Base-by-base conservation (phyloP, 2,329 filamentous ascomycete genomes). In the Penicillium sp. region DNA sequence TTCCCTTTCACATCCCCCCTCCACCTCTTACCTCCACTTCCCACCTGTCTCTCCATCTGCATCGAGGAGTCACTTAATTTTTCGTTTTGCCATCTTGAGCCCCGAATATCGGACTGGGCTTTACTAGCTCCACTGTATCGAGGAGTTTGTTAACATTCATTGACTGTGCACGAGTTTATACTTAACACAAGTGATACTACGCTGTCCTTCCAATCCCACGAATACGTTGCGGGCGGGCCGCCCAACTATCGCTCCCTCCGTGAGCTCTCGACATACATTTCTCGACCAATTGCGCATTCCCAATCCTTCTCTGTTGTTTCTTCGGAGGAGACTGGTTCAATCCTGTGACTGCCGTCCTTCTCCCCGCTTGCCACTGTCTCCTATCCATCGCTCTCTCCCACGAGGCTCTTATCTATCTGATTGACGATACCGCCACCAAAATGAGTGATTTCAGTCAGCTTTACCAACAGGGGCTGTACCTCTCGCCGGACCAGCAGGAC, bases 401-500 rank as follows among this genome's bases (percentile, higher is more conserved):
- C 28, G 24, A 40, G 18, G 18, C 18, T 35, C 28, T 25, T 29
- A 26, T 39, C 32, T 9, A 27, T 37, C 18, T 45, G 40, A 40
- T 37, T 28, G 18, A 9, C 39, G 7, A 32, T 43, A 18, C 25
- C 49, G 39, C n/a, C 18, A 29, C 11, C 46, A 58, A 48, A 44
- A 73, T 71, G 68, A 60, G 66, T 40, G 65, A 71, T 52, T 68
- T 62, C 52, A 65, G 67, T 47, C 61, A 67, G 39, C 59, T 71
- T 33, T 72, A 69, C 49, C 66, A 72, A 58, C 73, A 76, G 49
- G 78, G 80, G 64, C 84, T 88, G 66, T 82, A 84, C 62, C 78
- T 90, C 57, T 88, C 85, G 51, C 83, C 83, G 53, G 81, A 86
- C 63, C 86, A 91, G 68, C 85, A 90, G 74, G 83, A 80, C 62